Evolutionary conservation across 129 eudicot species (phyloP), one percentile per base, ranked within the genome.

Genomic region (Saposhnikovia divaricata): DNA sequence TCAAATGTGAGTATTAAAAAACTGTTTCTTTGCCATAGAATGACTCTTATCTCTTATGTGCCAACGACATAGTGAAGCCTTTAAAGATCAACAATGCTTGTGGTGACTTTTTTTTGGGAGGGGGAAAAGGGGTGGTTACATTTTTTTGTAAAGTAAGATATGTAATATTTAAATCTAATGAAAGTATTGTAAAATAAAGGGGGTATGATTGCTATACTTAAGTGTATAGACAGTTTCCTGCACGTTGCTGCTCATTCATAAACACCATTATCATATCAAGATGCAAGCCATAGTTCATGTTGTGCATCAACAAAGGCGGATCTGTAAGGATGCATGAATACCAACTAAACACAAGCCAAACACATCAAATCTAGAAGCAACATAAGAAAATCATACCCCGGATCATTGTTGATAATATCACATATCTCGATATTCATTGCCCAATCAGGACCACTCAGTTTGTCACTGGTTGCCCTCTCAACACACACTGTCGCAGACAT

Each of bases 401-500:
- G 97, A 85, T 94, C 88, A 85, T 85, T 87, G 83, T 94, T 94
- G 31, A 94, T 87, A 75, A 91, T 86, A 83, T 94, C 97, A 79
- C 98, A 94, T 16, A 94, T 89, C 87, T 94, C 97, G 14, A 94
- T 91, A 83, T 94, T 94, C 28, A 94, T 81, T 23, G 97, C 92
- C 98, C 97, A 94, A 74, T 94, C 97, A 43, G 97, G 97, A 84
- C 96, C 98, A 76, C 86, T 88, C 84, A 91, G 80, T 89, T 86
- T 81, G 81, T 94, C 98, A 85, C 93, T 94, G 38, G 98, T 94
- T 63, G 97, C 98, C 88, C 98, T 94, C 84, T 94, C 98, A 6
- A 91, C 98, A 90, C 86, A 79, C 27, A 97, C 88, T 51, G 92
- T 90, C 27, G 92, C 98, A 79, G 91, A 91, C 94, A 90, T 90